Evolutionary conservation across 2,329 filamentous ascomycete genomes (phyloP), one percentile per base, ranked within the genome.

Genomic region (Xylaria digitata): DNA sequence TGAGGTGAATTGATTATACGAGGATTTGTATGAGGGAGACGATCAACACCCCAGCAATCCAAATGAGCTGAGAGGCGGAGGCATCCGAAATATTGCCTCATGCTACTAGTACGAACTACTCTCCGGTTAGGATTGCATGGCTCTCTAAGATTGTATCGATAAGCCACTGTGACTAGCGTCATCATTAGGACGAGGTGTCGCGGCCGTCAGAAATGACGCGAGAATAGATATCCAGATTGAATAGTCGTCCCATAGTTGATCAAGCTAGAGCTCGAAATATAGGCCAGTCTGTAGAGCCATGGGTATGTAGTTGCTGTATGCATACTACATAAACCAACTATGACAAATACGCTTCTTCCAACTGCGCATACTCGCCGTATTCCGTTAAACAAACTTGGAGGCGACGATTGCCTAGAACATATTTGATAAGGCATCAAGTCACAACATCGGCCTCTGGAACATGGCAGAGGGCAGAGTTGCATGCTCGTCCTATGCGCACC

Each of bases 321-420:
- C 32, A 40, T 45, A 46, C 55, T 19, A 26, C 19, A 61, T 40
- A 17, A 30, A 34, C 13, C 37, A 62, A 61, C 26, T 7, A 50
- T 53, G 60, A 61, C 26, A 49, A 56, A 43, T 61, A 34, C 45
- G 32, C 42, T 26, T 58, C 23, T 50, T 17, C 19, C 48, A 23
- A 17, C 21, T 56, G 8, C 37, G 9, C 8, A n/a, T 26, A 23
- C 30, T 49, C 34, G 15, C 26, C 49, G 37, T 19, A 46, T 53
- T 57, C 45, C 9, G 23, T 48, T n/a, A 15, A 32, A 32, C 17
- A 55, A 9, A 9, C 17, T 42, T n/a, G 37, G 46, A 26, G 15
- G 21, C 23, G 32, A 34, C 13, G 43, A 43, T 46, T 62, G 53
- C 42, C 30, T 37, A 13, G 23, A 54, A 43, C 26, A 32, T 21